phyloP scores from a whole-genome alignment of 768 basidiomycete species.

The Tremella fuciformis region DNA sequence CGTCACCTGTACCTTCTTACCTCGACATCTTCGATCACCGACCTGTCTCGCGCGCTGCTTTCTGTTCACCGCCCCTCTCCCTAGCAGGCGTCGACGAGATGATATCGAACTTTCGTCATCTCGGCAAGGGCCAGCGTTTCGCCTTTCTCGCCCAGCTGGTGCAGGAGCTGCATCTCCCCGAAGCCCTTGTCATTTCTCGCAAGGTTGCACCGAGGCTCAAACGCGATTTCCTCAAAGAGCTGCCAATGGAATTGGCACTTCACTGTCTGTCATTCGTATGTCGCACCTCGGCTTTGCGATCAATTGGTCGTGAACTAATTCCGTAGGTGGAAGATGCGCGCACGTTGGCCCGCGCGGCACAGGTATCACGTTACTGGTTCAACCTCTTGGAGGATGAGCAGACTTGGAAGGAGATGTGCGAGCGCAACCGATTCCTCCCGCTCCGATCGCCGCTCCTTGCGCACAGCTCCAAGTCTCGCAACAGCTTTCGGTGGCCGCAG shows the following conservation, averaged over 20 bases:
- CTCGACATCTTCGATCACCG: not conserved
- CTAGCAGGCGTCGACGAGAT: constrained; percentile 13
- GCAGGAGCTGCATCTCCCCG: constrained; percentile 35
- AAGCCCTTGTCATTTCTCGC: constrained; percentile 43
- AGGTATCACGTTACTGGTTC: constrained; percentile 72
- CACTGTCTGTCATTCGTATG: constrained; percentile 66
- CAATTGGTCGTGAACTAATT: no score
- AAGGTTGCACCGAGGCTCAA: constrained; percentile 47
- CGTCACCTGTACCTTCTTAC: no score
- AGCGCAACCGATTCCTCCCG: constrained; percentile 56
- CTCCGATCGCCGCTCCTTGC: constrained; percentile 11
- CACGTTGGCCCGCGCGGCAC: constrained; percentile 66
- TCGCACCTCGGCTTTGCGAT: no score
- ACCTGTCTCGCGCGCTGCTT: not conserved
- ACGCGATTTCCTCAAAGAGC: constrained; percentile 55
- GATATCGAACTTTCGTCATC: constrained; percentile 12
- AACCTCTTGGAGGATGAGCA: constrained; percentile 68
- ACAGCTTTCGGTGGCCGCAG: not conserved
- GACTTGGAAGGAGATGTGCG: constrained; percentile 76
- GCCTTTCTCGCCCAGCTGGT: constrained; percentile 43
- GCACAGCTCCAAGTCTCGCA: constrained; percentile 8
- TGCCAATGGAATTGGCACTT: constrained; percentile 69
- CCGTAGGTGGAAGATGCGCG: constrained; percentile 64
- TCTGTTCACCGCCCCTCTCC: not conserved
- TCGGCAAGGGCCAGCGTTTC: constrained; percentile 20